phyloP scores from a whole-genome alignment of 129 eudicot species.

The Ambrosia artemisiifolia region DNA sequence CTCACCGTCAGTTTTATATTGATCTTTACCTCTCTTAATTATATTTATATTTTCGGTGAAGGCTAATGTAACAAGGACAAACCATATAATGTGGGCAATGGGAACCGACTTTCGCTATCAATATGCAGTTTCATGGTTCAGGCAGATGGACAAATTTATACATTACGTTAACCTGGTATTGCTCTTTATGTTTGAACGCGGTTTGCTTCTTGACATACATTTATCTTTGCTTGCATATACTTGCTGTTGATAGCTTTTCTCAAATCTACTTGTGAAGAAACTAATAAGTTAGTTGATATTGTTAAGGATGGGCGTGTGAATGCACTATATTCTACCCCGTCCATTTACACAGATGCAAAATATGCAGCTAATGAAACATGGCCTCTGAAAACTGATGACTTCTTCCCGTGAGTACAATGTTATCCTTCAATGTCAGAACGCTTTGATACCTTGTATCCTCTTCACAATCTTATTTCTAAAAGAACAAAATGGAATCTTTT shows the following conservation, averaged over 20 bases:
- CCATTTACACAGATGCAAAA: slow-evolving; percentile 63
- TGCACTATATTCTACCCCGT: slow-evolving; percentile 66
- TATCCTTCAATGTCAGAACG: slow-evolving; percentile 3
- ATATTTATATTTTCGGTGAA: slow-evolving; percentile 22
- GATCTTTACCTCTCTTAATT: background rate
- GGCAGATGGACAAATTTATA: slow-evolving; percentile 96
- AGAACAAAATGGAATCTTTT: slow-evolving; percentile 21
- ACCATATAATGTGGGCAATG: slow-evolving; percentile 98
- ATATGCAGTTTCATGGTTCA: slow-evolving; percentile 94
- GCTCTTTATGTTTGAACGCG: slow-evolving; percentile 1
- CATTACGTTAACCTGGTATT: slow-evolving; percentile 92
- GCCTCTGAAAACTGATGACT: slow-evolving; percentile 68
- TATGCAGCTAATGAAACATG: slow-evolving; percentile 48
- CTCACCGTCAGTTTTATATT: background rate
- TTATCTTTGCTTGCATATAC: slow-evolving; percentile 3
- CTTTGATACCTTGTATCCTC: background rate
- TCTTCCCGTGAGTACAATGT: slow-evolving; percentile 50
- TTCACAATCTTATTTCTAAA: slow-evolving; percentile 3
- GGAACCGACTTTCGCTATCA: slow-evolving; percentile 97
- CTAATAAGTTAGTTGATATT: background rate
- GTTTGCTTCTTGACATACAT: background rate
- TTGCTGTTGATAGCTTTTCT: background rate
- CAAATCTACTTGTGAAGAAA: slow-evolving; percentile 5
- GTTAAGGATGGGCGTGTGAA: slow-evolving; percentile 66
- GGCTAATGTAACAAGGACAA: slow-evolving; percentile 96